Conservation (phyloP, 306 rosid species). For the Lathyrus oleraceus region DNA sequence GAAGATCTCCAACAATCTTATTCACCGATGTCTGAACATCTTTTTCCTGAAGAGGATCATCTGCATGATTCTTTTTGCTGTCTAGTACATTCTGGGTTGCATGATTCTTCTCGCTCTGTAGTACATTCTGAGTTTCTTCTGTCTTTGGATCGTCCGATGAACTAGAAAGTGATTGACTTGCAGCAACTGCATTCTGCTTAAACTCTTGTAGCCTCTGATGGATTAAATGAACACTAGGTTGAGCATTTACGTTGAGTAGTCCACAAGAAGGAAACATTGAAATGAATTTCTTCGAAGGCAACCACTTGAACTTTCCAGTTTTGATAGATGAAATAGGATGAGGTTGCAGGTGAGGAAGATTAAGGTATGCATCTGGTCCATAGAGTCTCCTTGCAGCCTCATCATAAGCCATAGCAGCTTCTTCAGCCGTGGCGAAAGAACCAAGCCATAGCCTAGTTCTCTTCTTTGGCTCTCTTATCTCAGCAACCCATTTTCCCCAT, state of each 20-base stretch:
- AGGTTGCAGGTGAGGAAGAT: conserved; percentile 82
- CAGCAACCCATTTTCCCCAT: conserved; percentile 99
- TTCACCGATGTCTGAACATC: conserved; percentile 38
- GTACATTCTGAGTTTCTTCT: conserved; percentile 31
- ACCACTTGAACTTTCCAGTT: conserved; percentile 77
- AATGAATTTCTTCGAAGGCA: conserved; percentile 83
- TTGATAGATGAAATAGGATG: conserved; percentile 40
- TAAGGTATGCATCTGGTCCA: conserved; percentile 91
- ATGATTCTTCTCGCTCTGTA: conserved; percentile 23
- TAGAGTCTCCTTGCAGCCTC: conserved; percentile 93
- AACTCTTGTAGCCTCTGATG: conserved; percentile 88
- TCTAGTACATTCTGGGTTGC: conserved; percentile 14
- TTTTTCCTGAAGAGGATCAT: conserved; percentile 36
- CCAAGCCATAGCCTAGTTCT: conserved; percentile 96
- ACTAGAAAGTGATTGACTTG: conserved; percentile 41
- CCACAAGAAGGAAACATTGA: conserved; percentile 84
- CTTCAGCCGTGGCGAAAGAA: conserved; percentile 92
- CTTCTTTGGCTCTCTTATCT: conserved; percentile 94
- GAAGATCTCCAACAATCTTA: conserved; percentile 38
- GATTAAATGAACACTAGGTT: conserved; percentile 94
- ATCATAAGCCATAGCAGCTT: conserved; percentile 97
- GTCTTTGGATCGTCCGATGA: conserved; percentile 53
- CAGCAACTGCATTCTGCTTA: conserved; percentile 52
- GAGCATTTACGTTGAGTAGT: conserved; percentile 82
- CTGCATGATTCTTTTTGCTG: conserved; percentile 31